These are phyloP conservation scores for slime mould (Dictyostelium discoideum) DNA, from an alignment of 78 protist species.

Conservation along the genomic window DNA sequence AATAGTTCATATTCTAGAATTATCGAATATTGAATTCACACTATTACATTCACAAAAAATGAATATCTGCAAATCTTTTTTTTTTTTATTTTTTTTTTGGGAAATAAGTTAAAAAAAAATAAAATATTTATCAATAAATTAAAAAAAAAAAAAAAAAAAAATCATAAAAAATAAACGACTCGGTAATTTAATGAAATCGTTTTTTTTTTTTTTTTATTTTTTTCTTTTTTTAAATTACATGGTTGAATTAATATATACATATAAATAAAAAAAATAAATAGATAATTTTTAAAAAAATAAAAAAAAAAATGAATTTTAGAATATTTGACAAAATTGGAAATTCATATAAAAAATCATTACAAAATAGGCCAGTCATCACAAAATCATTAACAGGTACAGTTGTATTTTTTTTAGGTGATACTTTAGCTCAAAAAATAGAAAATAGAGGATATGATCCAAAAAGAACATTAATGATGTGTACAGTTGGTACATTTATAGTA, in stretches of 20 bases:
- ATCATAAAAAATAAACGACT: background rate
- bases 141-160: too few species aligned
- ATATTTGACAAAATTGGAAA: background rate
- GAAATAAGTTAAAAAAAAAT: too few species aligned
- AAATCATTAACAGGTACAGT: constrained; percentile 58
- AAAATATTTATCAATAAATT: too few species aligned
- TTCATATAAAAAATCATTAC: constrained; percentile 18
- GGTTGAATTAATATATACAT: background rate
- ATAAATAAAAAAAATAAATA: background rate
- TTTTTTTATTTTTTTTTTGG: too few species aligned
- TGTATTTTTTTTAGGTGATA: constrained; percentile 44
- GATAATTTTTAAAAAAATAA: background rate
- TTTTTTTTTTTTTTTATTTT: background rate
- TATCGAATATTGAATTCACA: background rate
- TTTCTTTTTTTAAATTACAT: background rate
- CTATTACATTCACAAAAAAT: too few species aligned
- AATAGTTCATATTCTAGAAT: too few species aligned
- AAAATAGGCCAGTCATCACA: background rate
- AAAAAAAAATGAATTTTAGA: background rate
- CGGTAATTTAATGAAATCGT: background rate
- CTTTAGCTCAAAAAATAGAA: constrained; percentile 41
- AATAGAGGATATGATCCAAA: constrained; percentile 7
- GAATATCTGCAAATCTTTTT: background rate
- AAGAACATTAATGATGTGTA: constrained; percentile 73
- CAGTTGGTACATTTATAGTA: constrained; percentile 20